phyloP scores from a whole-genome alignment of 345 rosid genomes.

The Ailanthus altissimus region DNA sequence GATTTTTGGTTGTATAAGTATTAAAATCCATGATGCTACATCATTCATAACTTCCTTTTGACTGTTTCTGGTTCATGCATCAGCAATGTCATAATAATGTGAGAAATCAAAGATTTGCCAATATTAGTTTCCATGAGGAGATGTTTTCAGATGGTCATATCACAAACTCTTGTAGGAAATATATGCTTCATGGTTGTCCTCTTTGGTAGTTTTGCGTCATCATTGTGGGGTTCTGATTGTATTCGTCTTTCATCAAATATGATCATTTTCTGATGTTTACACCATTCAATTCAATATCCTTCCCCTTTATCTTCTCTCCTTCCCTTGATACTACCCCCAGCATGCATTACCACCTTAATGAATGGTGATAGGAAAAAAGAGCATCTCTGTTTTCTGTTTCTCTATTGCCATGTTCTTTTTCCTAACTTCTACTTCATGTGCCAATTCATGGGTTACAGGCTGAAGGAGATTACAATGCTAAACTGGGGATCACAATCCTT shows the following conservation, averaged over 20 bases:
- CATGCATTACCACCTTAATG: neutral
- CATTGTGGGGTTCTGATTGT: no score
- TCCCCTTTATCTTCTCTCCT: neutral
- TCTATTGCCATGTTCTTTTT: neutral
- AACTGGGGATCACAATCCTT: slow-evolving; percentile 90
- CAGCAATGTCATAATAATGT: no score
- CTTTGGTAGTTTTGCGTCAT: no score
- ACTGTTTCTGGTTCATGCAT: no score
- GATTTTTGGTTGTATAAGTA: neutral
- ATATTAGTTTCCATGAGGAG: neutral
- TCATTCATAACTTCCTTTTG: no score
- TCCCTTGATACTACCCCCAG: neutral
- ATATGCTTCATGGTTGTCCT: no score
- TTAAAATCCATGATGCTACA: no score
- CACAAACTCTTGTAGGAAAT: no score
- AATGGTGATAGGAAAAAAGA: neutral
- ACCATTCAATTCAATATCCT: neutral
- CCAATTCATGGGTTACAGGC: slow-evolving; percentile 54
- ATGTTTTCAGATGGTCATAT: neutral
- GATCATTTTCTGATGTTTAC: neutral
- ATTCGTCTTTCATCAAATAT: neutral
- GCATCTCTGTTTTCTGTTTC: neutral
- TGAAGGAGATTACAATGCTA: slow-evolving; percentile 76
- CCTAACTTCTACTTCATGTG: neutral
- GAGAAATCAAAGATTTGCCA: no score